A percentile compares a stretch with the other conserved stretches of the same genome.
Evolutionary conservation across 495 filamentous ascomycete species (phyloP).

Genomic region (Beverwykella pulmonaria): DNA sequence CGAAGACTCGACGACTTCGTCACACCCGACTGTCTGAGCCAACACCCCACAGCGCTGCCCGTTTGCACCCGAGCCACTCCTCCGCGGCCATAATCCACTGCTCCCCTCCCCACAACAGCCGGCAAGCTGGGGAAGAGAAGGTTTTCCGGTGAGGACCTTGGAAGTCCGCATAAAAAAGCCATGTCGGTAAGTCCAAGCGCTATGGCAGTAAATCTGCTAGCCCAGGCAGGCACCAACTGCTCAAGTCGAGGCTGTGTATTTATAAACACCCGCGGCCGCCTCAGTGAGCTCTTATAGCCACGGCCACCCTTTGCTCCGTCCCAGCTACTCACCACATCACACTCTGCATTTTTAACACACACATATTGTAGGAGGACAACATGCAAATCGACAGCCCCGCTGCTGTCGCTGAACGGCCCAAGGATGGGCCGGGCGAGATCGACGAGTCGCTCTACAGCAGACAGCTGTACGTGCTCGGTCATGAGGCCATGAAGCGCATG

Average conservation of each 20-base stretch:
- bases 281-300: neutral
- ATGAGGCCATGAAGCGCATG: slow-evolving; percentile 99
- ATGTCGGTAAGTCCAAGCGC: slow-evolving; percentile 70
- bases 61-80: neutral
- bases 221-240: neutral
- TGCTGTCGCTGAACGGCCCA: slow-evolving; percentile 60
- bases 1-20: neutral
- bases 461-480: slow-evolving; percentile 96
- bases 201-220: neutral
- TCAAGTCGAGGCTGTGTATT: slow-evolving; percentile 28
- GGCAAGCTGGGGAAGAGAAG: slow-evolving; percentile 84
- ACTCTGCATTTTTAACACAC: neutral
- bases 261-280: slow-evolving; percentile 14
- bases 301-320: neutral
- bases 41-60: neutral
- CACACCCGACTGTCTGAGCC: neutral
- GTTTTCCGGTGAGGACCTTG: slow-evolving; percentile 72
- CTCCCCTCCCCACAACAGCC: slow-evolving; percentile 43
- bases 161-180: slow-evolving; percentile 75
- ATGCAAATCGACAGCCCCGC: slow-evolving; percentile 79
- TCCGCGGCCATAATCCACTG: slow-evolving; percentile 22
- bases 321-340: neutral
- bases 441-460: slow-evolving; percentile 97
- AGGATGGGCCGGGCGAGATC: slow-evolving; percentile 68
- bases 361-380: slow-evolving; percentile 54